These are phyloP conservation scores for Suhomyces taliae DNA, from an alignment of 1,139 yeast genomes.

Conservation along the genomic window DNA sequence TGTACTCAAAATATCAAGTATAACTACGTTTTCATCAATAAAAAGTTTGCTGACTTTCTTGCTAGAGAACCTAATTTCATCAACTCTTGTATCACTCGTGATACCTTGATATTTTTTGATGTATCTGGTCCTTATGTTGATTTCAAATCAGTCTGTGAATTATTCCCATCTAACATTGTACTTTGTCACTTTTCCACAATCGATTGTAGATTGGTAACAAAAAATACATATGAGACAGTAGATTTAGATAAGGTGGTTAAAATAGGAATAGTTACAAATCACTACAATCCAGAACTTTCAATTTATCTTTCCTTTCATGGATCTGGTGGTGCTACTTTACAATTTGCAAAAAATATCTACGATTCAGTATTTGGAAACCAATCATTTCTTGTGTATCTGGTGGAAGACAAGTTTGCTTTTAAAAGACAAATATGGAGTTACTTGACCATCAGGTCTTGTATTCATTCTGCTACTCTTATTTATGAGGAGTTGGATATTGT, in stretches of 20 bases:
- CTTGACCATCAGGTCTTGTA: slow-evolving; percentile 16
- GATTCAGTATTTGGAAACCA: not conserved
- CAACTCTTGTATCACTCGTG: not conserved
- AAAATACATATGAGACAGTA: slow-evolving; percentile 7
- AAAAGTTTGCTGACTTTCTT: slow-evolving; percentile 6
- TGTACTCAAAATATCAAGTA: not conserved
- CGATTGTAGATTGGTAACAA: slow-evolving; percentile 9
- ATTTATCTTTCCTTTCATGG: not conserved
- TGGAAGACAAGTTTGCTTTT: not conserved
- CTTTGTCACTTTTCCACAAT: slow-evolving; percentile 3
- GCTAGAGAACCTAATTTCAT: slow-evolving; percentile 3
- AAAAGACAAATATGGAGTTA: slow-evolving; percentile 1
- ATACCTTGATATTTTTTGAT: slow-evolving; percentile 8
- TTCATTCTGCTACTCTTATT: slow-evolving; percentile 20
- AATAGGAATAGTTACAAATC: not conserved
- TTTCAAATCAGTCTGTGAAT: not conserved
- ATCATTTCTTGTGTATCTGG: not conserved
- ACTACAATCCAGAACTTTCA: not conserved
- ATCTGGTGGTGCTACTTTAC: not conserved
- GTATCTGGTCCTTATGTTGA: slow-evolving; percentile 5
- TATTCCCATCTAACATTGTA: slow-evolving; percentile 4
- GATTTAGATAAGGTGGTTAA: not conserved
- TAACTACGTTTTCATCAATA: slow-evolving; percentile 7
- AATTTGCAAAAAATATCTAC: not conserved
- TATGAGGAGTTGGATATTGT: slow-evolving; percentile 23